Conservation (phyloP, 1,139 yeast species). For the Suhomyces choctaworum region DNA sequence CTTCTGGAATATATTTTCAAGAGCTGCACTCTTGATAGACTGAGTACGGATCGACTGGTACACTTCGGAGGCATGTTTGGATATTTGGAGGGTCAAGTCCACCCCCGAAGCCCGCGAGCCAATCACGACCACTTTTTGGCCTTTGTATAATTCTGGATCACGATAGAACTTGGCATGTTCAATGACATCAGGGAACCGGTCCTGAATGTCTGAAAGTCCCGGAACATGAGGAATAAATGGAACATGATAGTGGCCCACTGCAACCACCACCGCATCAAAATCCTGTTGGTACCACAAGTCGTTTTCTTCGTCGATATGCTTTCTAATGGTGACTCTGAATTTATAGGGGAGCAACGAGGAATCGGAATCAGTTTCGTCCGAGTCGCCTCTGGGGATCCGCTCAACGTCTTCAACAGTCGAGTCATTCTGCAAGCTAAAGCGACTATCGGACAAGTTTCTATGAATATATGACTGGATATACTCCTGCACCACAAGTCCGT, state of each 20-base stretch:
- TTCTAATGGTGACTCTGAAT: slow-evolving; percentile 35
- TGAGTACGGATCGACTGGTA: slow-evolving; percentile 31
- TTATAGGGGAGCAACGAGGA: slow-evolving; percentile 19
- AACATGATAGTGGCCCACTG: slow-evolving; percentile 56
- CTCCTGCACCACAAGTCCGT: slow-evolving; percentile 27
- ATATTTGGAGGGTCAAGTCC: slow-evolving; percentile 35
- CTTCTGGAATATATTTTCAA: slow-evolving; percentile 22
- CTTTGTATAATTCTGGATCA: slow-evolving; percentile 25
- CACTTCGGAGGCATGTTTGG: slow-evolving; percentile 25
- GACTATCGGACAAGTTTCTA: slow-evolving; percentile 22
- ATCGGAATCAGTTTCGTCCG: slow-evolving; percentile 11
- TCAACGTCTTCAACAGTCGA: slow-evolving; percentile 44
- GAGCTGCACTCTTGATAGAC: slow-evolving; percentile 15
- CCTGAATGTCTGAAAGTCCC: slow-evolving; percentile 38
- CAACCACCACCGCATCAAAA: slow-evolving; percentile 53
- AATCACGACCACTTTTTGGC: slow-evolving; percentile 36
- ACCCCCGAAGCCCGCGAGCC: slow-evolving; percentile 50
- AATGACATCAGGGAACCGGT: slow-evolving; percentile 27
- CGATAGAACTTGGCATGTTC: slow-evolving; percentile 47
- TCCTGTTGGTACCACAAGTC: slow-evolving; percentile 39
- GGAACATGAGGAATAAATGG: slow-evolving; percentile 50
- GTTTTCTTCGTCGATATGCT: slow-evolving; percentile 18
- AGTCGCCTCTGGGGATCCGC: slow-evolving; percentile 18
- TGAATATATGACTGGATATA: slow-evolving; percentile 38
- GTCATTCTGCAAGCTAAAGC: slow-evolving; percentile 24